Evolutionary conservation across 192 early-diverging fungal species (phyloP).

Genomic region (Anaeromyces robustus): DNA sequence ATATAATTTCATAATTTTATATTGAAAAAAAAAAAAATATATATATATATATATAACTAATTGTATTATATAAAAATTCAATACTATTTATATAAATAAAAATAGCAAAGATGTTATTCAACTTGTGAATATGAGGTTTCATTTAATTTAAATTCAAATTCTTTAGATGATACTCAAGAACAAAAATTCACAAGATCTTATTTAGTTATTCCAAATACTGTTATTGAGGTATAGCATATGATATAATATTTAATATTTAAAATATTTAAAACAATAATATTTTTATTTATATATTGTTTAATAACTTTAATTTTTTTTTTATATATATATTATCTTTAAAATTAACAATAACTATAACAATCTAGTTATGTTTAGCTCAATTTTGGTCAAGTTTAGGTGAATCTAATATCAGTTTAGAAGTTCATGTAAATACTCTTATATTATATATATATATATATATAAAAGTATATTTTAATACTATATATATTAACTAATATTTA

Average conservation of each 20-base stretch:
- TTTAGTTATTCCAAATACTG: constrained; percentile 48
- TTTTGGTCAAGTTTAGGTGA: constrained; percentile 71
- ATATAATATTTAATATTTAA: background rate
- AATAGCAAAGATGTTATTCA: constrained; percentile 24
- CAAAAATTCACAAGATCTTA: constrained; percentile 32
- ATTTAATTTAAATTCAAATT: constrained; percentile 35
- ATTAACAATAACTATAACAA: background rate
- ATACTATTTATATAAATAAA: background rate
- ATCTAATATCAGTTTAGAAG: constrained; percentile 45
- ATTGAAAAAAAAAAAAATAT: too few species aligned
- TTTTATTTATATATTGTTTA: too few species aligned
- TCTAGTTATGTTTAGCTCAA: constrained; percentile 53
- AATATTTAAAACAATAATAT: too few species aligned
- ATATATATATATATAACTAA: too few species aligned
- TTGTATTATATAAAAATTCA: too few species aligned
- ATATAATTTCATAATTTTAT: too few species aligned
- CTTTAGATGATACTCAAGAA: constrained; percentile 33
- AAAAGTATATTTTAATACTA: too few species aligned
- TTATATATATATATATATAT: background rate
- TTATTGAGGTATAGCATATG: constrained; percentile 64
- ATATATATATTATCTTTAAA: too few species aligned
- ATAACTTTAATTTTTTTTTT: too few species aligned
- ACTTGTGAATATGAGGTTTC: constrained; percentile 36
- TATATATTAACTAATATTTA: background rate
- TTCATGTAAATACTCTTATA: constrained; percentile 15